Percentiles rank a stretch among this genome's conserved stretches.
phyloP scores from a whole-genome alignment of 768 basidiomycete species.

The Boletus sp. region DNA sequence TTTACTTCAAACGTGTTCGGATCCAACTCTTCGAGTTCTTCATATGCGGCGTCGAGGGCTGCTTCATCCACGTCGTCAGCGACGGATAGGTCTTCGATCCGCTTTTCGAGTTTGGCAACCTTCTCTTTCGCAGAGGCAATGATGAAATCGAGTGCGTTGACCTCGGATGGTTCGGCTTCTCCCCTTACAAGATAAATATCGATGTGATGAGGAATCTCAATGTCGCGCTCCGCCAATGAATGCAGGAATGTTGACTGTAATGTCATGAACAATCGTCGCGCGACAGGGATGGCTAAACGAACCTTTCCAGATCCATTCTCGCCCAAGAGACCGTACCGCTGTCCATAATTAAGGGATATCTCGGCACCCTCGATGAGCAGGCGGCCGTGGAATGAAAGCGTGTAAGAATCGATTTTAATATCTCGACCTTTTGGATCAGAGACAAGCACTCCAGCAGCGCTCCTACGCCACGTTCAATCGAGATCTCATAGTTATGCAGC shows the following conservation, averaged over 20 bases:
- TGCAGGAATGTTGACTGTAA: conserved; percentile 89
- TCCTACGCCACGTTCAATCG: conserved; percentile 45
- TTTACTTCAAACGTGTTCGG: conserved; percentile 94
- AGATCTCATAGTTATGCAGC: not conserved
- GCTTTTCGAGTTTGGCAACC: conserved; percentile 88
- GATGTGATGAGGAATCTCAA: conserved; percentile 90
- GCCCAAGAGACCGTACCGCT: conserved; percentile 91
- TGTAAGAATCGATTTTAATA: conserved; percentile 95
- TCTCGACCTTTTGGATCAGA: conserved; percentile 92
- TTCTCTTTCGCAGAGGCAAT: conserved; percentile 88
- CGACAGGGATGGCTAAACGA: conserved; percentile 18
- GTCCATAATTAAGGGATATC: conserved; percentile 82
- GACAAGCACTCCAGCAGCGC: conserved; percentile 86
- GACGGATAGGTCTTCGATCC: conserved; percentile 90
- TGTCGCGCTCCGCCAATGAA: conserved; percentile 93
- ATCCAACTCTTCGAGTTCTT: conserved; percentile 96
- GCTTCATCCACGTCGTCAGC: conserved; percentile 86
- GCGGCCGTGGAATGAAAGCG: conserved; percentile 95
- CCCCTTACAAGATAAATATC: conserved; percentile 97
- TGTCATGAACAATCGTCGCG: conserved; percentile 3
- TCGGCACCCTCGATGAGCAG: conserved; percentile 65
- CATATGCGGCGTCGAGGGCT: conserved; percentile 86
- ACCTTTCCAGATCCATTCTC: conserved; percentile 99
- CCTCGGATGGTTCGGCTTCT: conserved; percentile 92
- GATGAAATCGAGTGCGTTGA: conserved; percentile 97